A percentile compares a stretch with the other conserved stretches of the same genome.
Evolutionary conservation across 2,329 filamentous ascomycete genomes (phyloP).

Genomic region (Epichloe sp.): DNA sequence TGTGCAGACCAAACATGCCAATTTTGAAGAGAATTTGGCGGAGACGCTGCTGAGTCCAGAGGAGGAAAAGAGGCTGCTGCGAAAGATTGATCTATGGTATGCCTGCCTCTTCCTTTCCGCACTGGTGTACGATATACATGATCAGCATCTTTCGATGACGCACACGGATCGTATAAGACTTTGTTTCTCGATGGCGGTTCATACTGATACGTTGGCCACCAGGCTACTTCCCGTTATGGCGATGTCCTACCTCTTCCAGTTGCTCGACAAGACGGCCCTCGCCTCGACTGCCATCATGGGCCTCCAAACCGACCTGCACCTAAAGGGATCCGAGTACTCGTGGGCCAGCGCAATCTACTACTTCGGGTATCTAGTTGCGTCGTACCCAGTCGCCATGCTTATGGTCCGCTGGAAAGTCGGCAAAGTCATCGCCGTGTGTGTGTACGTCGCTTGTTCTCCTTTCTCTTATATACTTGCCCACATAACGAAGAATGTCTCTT

Average conservation of each 20-base stretch:
- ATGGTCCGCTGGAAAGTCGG: constrained; percentile 15
- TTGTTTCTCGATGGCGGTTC: too few species aligned
- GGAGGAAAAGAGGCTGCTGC: constrained; percentile 38
- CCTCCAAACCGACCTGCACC: constrained; percentile 28
- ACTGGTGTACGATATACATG: too few species aligned
- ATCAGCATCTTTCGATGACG: too few species aligned
- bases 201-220: too few species aligned
- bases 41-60: constrained; percentile 11
- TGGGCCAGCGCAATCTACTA: constrained; percentile 39
- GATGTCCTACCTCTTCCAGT: constrained; percentile 45
- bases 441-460: constrained; percentile 6
- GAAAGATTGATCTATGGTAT: constrained; percentile 44
- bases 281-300: constrained; percentile 39
- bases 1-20: not conserved
- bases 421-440: constrained; percentile 13
- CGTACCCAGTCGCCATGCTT: constrained; percentile 13
- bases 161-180: too few species aligned
- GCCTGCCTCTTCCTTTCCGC: constrained; percentile 13
- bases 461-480: not conserved
- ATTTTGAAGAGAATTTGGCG: not conserved
- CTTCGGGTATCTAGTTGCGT: constrained; percentile 32
- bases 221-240: constrained; percentile 40
- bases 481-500: not conserved
- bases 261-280: constrained; percentile 45
- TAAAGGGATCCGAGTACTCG: constrained; percentile 36